Evolutionary conservation across 768 basidiomycete genomes (phyloP).

Genomic region (Neoboletus magnificus): DNA sequence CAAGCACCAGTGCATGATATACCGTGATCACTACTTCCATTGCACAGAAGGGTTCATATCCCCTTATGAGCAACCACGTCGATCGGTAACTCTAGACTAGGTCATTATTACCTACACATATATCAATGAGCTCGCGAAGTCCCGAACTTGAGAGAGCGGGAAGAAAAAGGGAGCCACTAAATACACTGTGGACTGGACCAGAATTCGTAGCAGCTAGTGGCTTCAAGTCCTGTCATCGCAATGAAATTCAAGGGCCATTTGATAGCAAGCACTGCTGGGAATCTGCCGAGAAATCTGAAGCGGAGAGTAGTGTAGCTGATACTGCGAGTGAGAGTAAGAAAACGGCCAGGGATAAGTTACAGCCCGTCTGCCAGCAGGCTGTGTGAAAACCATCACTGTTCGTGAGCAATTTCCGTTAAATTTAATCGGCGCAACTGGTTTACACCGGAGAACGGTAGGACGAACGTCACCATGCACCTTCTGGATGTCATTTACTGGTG

Average conservation of each 20-base stretch:
- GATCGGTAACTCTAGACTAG: constrained; percentile 10
- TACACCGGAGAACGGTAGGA: constrained; percentile 4
- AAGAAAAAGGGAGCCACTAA: background rate
- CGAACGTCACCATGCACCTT: constrained; percentile 11
- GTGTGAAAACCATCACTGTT: constrained; percentile 11
- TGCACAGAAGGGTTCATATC: constrained; percentile 9
- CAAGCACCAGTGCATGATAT: background rate
- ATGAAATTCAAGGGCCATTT: background rate
- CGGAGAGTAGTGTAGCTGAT: background rate
- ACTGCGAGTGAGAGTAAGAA: constrained; percentile 5
- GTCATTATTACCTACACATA: background rate
- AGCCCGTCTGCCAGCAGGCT: constrained; percentile 3
- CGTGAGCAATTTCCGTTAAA: constrained; percentile 24
- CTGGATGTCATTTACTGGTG: constrained; percentile 2
- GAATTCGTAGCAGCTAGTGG: background rate
- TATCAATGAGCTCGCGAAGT: background rate
- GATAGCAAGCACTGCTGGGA: constrained; percentile 1
- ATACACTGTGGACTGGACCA: background rate
- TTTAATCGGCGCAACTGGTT: constrained; percentile 21
- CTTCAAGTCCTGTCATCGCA: background rate
- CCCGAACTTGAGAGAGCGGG: background rate
- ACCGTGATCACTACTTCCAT: constrained; percentile 10
- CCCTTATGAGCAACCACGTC: constrained; percentile 3
- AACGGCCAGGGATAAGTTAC: background rate
- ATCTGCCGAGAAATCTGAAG: background rate